phyloP scores from a whole-genome alignment of 129 eudicot genomes.

The Saposhnikovia divaricata region DNA sequence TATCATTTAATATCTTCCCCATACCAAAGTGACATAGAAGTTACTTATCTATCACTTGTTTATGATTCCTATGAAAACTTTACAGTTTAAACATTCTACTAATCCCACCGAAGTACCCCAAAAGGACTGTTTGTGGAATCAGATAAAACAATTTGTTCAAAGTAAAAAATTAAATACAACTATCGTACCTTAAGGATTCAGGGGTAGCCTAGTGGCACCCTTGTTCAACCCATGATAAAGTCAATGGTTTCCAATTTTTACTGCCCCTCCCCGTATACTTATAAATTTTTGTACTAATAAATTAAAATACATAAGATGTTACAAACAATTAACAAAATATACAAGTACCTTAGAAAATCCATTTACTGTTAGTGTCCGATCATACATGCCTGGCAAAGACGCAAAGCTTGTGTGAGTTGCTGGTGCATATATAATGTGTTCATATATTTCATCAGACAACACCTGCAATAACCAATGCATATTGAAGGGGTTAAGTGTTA shows the following conservation, averaged over 20 bases:
- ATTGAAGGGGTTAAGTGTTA: constrained; percentile 11
- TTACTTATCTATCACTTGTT: neutral
- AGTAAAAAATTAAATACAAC: too few relatives aligned
- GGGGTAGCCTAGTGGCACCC: neutral
- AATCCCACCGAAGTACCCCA: too few relatives aligned
- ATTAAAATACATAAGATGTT: neutral
- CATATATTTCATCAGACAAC: constrained; percentile 88
- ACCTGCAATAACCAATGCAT: constrained; percentile 38
- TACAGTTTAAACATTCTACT: neutral
- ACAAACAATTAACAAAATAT: neutral
- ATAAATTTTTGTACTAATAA: neutral
- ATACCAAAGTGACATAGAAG: neutral
- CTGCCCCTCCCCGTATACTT: neutral
- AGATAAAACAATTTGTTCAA: too few relatives aligned
- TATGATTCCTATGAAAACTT: neutral
- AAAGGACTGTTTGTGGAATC: too few relatives aligned
- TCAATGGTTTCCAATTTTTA: neutral
- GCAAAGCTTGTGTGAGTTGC: constrained; percentile 98
- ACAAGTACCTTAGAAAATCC: constrained; percentile 84
- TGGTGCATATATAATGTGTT: constrained; percentile 84
- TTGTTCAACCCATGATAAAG: neutral
- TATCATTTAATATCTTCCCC: neutral
- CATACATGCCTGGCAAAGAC: constrained; percentile 98
- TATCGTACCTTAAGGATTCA: neutral
- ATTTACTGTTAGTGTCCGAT: constrained; percentile 86